phyloP scores from a whole-genome alignment of 192 early-diverging fungal genomes.

The Cladochytrium replicatum region DNA sequence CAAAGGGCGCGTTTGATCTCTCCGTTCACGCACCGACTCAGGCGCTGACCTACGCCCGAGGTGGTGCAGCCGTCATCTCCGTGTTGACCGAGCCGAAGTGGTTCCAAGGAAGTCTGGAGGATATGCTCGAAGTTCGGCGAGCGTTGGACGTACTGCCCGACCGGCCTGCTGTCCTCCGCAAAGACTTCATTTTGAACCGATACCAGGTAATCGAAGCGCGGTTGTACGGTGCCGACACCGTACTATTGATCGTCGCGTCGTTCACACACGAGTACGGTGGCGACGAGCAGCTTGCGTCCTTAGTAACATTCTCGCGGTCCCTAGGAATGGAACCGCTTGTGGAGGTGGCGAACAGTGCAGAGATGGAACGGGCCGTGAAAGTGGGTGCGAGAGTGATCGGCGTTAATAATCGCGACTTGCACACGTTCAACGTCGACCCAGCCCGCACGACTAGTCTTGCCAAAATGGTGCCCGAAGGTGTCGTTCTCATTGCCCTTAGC shows the following conservation, averaged over 20 bases:
- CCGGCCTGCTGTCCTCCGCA: slow-evolving; percentile 87
- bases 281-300: slow-evolving; percentile 44
- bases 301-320: slow-evolving; percentile 63
- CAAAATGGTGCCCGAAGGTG: slow-evolving; percentile 60
- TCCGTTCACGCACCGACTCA: slow-evolving; percentile 79
- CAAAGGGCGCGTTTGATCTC: slow-evolving; percentile 82
- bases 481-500: slow-evolving; percentile 78
- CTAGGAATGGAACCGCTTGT: slow-evolving; percentile 98
- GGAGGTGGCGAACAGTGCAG: slow-evolving; percentile 84
- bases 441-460: slow-evolving; percentile 69
- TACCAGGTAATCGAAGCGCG: slow-evolving; percentile 96
- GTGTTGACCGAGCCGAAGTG: slow-evolving; percentile 97
- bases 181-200: slow-evolving; percentile 92
- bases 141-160: slow-evolving; percentile 52
- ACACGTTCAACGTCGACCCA: slow-evolving; percentile 94
- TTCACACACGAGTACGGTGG: too few species aligned
- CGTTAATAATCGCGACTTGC: slow-evolving; percentile 96
- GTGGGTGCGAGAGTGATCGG: slow-evolving; percentile 84
- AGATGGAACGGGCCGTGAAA: slow-evolving; percentile 79
- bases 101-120: slow-evolving; percentile 94
- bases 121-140: slow-evolving; percentile 77
- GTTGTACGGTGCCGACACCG: slow-evolving; percentile 82
- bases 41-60: slow-evolving; percentile 73
- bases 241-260: slow-evolving; percentile 95
- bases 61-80: slow-evolving; percentile 87